phyloP scores from a whole-genome alignment of 441 rosid species.

The Pelargonium fulgidum region DNA sequence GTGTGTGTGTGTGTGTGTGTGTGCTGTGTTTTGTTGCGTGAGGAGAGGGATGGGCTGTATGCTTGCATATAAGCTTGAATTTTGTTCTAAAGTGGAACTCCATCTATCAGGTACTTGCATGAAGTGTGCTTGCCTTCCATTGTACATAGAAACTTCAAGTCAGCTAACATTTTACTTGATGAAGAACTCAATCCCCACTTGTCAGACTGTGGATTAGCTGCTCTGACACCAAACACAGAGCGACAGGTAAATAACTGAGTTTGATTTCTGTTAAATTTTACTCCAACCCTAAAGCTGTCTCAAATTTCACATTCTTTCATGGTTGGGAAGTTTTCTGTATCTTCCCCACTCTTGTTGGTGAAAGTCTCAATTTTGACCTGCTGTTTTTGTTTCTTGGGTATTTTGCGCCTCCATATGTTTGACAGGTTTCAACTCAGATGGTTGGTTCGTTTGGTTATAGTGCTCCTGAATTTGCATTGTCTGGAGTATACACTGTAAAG shows the following conservation, averaged over 20 bases:
- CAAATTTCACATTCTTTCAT: too few relatives aligned
- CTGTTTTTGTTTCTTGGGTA: too few relatives aligned
- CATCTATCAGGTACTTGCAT: constrained; percentile 61
- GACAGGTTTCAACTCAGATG: constrained; percentile 6
- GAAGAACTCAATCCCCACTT: constrained; percentile 65
- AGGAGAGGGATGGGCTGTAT: too few relatives aligned
- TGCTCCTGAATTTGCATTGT: constrained; percentile 81
- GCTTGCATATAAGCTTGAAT: neutral
- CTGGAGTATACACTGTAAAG: constrained; percentile 67
- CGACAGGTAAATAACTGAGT: neutral
- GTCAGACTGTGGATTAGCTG: constrained; percentile 92
- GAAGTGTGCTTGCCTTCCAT: constrained; percentile 86
- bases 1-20: too few relatives aligned
- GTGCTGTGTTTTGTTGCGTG: too few relatives aligned
- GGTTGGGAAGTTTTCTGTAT: too few relatives aligned
- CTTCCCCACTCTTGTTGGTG: too few relatives aligned
- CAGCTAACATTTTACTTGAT: constrained; percentile 80
- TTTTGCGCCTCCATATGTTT: neutral
- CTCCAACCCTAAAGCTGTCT: too few relatives aligned
- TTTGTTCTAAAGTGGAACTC: neutral
- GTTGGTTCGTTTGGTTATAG: constrained; percentile 59
- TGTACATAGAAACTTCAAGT: constrained; percentile 80
- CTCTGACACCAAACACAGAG: constrained; percentile 42
- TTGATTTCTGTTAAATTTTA: too few relatives aligned
- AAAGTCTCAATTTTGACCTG: too few relatives aligned